Conservation (phyloP, 106 monocot species). For the Dendrobium nobile region DNA sequence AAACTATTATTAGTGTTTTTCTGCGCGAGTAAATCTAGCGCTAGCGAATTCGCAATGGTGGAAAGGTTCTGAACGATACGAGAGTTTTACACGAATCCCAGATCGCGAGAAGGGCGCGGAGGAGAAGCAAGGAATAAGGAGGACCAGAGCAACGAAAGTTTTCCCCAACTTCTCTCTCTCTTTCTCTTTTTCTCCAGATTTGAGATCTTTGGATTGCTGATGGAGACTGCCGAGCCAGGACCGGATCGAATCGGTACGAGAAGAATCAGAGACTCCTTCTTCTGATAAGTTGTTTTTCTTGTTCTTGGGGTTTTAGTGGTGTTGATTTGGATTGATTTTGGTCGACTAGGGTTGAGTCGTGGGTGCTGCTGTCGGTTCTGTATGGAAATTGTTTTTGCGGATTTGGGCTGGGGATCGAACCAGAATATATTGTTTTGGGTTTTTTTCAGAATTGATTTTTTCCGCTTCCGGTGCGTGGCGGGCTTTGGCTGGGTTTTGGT, state of each 20-base stretch:
- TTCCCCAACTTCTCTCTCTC: neutral
- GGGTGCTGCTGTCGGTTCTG: neutral
- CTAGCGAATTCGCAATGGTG: neutral
- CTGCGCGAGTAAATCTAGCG: too few relatives aligned
- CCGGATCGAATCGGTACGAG: conserved; percentile 24
- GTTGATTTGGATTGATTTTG: neutral
- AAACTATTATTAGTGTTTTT: too few relatives aligned
- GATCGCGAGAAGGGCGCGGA: neutral
- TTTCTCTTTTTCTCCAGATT: neutral
- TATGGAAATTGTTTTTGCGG: neutral
- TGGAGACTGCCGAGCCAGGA: conserved; percentile 15
- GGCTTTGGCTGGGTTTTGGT: neutral
- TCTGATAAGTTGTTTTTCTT: neutral
- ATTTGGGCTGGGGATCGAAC: neutral
- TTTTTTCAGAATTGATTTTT: neutral
- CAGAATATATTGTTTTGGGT: neutral
- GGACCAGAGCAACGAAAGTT: neutral
- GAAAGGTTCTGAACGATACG: neutral
- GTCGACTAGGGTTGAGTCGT: neutral
- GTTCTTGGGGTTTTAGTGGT: neutral
- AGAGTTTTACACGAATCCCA: neutral
- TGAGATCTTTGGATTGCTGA: conserved; percentile 13
- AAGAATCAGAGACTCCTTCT: neutral
- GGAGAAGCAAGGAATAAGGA: neutral
- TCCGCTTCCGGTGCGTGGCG: neutral